Evolutionary conservation across 2,329 filamentous ascomycete genomes (phyloP).

Genomic region (Calycina marina): DNA sequence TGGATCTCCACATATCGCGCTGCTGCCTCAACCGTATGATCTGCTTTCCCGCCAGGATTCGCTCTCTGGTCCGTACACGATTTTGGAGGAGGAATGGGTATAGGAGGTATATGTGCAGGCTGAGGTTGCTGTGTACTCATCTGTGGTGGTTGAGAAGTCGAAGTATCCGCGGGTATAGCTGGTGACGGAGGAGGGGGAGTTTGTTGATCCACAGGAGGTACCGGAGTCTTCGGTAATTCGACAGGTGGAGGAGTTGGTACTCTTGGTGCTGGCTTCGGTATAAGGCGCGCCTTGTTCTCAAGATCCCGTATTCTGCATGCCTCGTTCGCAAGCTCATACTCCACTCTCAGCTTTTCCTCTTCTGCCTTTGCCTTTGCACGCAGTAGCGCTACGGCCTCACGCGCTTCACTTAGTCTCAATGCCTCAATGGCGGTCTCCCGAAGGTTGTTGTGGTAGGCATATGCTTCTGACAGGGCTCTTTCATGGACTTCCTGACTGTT

Average conservation of each 20-base stretch:
- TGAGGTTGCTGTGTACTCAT: not conserved
- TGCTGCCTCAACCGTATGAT: constrained; percentile 24
- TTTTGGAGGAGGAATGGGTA: no score
- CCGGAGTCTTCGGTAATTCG: not conserved
- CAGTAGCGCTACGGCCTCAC: constrained; percentile 25
- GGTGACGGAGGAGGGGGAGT: constrained; percentile 3
- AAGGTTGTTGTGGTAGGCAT: constrained; percentile 51
- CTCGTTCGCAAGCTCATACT: constrained; percentile 33
- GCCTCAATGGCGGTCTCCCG: constrained; percentile 34
- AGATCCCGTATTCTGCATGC: constrained; percentile 33
- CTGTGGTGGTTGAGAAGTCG: constrained; percentile 1
- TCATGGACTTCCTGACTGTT: constrained; percentile 14
- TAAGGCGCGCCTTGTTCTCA: constrained; percentile 24
- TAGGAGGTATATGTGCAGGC: constrained; percentile 9
- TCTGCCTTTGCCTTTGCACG: constrained; percentile 7
- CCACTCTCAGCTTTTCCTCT: constrained; percentile 14
- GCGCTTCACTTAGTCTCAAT: constrained; percentile 32
- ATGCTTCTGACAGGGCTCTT: constrained; percentile 50
- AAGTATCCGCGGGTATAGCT: constrained; percentile 1
- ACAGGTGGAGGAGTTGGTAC: constrained; percentile 10
- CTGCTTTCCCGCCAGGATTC: no score
- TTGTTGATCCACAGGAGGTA: not conserved
- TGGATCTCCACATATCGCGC: constrained; percentile 43
- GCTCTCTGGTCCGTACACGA: no score
- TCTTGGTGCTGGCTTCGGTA: constrained; percentile 13